Conservation (phyloP, 805 yeast genomes). For the Spathaspora passalidarum region DNA sequence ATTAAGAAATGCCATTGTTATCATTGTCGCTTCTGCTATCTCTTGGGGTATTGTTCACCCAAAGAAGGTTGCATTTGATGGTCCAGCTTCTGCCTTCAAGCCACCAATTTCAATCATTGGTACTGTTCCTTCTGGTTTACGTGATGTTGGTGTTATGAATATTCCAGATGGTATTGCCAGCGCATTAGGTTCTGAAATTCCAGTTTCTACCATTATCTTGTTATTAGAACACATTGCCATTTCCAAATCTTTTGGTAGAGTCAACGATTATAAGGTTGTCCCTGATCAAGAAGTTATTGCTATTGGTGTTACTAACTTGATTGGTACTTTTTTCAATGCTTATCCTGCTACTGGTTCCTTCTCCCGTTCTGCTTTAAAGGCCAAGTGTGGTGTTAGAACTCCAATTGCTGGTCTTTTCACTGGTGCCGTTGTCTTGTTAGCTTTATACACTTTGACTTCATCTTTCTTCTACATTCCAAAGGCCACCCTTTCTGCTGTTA, state of each 20-base stretch:
- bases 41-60: constrained; percentile 72
- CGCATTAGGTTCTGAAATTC: constrained; percentile 72
- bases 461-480: constrained; percentile 89
- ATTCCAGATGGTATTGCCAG: constrained; percentile 58
- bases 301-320: constrained; percentile 84
- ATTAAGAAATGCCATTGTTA: constrained; percentile 76
- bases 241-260: constrained; percentile 88
- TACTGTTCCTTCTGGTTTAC: constrained; percentile 77
- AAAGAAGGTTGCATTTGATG: constrained; percentile 25
- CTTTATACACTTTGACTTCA: constrained; percentile 77
- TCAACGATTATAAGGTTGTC: constrained; percentile 84
- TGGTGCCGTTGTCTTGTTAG: constrained; percentile 83
- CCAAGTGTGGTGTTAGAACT: constrained; percentile 93
- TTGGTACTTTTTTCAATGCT: constrained; percentile 90
- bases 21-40: constrained; percentile 78
- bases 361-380: constrained; percentile 89
- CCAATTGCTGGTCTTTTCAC: constrained; percentile 91
- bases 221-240: constrained; percentile 91
- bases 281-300: constrained; percentile 95
- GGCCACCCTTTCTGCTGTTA: constrained; percentile 82
- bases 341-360: constrained; percentile 97
- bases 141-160: constrained; percentile 69
- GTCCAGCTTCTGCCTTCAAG: constrained; percentile 31
- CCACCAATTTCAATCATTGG: constrained; percentile 64
- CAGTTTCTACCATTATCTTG: constrained; percentile 80